A percentile compares a stretch with the other conserved stretches of the same genome.
phyloP scores from a whole-genome alignment of 2,329 filamentous ascomycete genomes.

The Colletotrichum graminicola region DNA sequence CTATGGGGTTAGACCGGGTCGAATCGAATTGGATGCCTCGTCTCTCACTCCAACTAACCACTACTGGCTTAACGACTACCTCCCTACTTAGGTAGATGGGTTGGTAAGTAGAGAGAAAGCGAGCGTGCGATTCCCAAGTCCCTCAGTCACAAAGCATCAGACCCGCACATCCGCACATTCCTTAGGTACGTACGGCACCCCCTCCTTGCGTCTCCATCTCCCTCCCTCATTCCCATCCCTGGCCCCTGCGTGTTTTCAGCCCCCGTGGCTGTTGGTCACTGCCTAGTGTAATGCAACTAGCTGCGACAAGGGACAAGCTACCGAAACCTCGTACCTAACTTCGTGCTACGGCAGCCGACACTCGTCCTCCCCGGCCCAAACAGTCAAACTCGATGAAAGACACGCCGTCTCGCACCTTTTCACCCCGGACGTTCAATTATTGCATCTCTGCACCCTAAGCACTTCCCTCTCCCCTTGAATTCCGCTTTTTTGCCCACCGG shows the following conservation, averaged over 20 bases:
- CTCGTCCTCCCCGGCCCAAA: conserved; percentile 1
- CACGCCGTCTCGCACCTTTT: conserved; percentile 25
- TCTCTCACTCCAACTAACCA: not conserved
- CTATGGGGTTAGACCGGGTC: not conserved
- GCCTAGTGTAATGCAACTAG: not conserved
- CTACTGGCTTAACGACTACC: not conserved
- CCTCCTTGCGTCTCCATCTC: conserved; percentile 25
- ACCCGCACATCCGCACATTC: not conserved
- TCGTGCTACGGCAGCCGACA: conserved; percentile 22
- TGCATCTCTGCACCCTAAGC: conserved; percentile 21
- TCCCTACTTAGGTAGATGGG: no score
- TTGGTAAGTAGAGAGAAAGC: no score
- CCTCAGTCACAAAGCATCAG: not conserved
- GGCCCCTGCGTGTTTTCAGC: conserved; percentile 38
- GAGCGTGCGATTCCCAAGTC: not conserved
- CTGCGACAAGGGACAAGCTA: not conserved
- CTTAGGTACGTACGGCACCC: no score
- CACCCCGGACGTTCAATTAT: conserved; percentile 13
- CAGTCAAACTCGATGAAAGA: conserved; percentile 11
- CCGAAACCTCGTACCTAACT: not conserved
- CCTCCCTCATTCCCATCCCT: conserved; percentile 22
- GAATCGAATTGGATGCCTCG: not conserved
- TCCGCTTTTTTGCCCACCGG: conserved; percentile 3
- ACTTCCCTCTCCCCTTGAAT: conserved; percentile 19
- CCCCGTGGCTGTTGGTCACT: conserved; percentile 25